These are phyloP conservation scores for Trametes pubescens DNA, from an alignment of 1,284 basidiomycete genomes.

Conservation along the genomic window DNA sequence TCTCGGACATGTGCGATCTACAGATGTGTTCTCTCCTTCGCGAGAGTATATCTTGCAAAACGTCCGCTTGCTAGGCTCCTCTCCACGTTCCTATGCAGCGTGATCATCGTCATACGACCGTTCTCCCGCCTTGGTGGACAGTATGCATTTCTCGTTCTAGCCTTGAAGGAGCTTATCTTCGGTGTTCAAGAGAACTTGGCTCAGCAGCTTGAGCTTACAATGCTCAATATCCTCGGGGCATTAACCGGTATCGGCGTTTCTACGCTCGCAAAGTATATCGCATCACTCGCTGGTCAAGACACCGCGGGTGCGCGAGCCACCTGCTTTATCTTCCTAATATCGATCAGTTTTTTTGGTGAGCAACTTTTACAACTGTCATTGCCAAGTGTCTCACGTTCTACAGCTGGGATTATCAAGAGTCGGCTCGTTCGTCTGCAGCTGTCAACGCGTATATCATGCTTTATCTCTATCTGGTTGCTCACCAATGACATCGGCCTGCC, in stretches of 20 bases:
- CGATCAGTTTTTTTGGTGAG: constrained; percentile 53
- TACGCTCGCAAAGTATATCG: constrained; percentile 50
- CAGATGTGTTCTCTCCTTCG: constrained; percentile 8
- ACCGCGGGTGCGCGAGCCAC: constrained; percentile 45
- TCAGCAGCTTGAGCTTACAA: constrained; percentile 56
- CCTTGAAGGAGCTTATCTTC: constrained; percentile 58
- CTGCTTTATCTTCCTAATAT: constrained; percentile 51
- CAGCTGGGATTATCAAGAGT: constrained; percentile 56
- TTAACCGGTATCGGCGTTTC: constrained; percentile 53
- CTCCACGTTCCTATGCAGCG: constrained; percentile 54
- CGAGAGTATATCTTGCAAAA: constrained; percentile 39
- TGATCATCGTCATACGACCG: constrained; percentile 51
- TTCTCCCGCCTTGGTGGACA: constrained; percentile 52
- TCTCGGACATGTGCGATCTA: constrained; percentile 3
- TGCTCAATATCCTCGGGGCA: constrained; percentile 55
- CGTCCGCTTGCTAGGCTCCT: constrained; percentile 52
- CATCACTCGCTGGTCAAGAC: constrained; percentile 41
- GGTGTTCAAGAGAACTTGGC: constrained; percentile 56
- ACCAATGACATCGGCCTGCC: constrained; percentile 47
- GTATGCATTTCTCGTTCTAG: constrained; percentile 53
- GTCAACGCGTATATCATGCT: constrained; percentile 55
- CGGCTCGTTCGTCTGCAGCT: constrained; percentile 54
- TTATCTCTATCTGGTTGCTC: constrained; percentile 56
- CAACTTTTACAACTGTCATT: not conserved
- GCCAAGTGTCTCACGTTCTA: not conserved